Evolutionary conservation across 352 stramenopile genomes (phyloP).

Genomic region (Phytophthora sansomeana): DNA sequence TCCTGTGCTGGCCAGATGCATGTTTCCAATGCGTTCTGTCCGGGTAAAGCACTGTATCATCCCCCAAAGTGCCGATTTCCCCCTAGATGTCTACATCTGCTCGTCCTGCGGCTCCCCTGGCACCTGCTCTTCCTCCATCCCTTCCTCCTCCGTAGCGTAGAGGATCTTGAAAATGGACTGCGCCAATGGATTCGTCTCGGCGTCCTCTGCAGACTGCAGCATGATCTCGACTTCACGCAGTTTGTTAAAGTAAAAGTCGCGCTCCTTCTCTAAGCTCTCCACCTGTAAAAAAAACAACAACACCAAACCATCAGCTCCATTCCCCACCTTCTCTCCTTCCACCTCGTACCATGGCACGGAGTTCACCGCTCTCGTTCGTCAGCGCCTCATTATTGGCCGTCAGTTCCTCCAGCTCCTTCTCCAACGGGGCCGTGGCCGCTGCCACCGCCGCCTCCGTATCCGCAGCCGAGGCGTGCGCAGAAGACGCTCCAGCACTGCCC

Average conservation of each 20-base stretch:
- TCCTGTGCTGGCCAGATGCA: not conserved
- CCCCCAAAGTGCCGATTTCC: conserved; percentile 1
- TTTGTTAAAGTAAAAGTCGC: conserved; percentile 99
- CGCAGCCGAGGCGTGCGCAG: conserved; percentile 8
- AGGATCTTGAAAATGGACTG: conserved; percentile 89
- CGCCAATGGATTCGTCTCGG: conserved; percentile 61
- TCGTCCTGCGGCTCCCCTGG: conserved; percentile 61
- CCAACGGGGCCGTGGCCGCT: conserved; percentile 52
- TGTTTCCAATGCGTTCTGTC: conserved; percentile 16
- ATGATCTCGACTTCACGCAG: conserved; percentile 97
- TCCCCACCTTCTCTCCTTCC: not conserved
- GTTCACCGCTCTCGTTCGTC: conserved; percentile 80
- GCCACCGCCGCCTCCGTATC: conserved; percentile 40
- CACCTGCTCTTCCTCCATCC: conserved; percentile 48
- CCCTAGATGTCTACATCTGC: conserved; percentile 44
- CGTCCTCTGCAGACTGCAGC: conserved; percentile 82
- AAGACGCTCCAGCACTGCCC: conserved; percentile 21
- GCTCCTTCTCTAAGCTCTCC: conserved; percentile 93
- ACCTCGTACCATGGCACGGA: conserved; percentile 69
- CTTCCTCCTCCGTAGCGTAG: conserved; percentile 81
- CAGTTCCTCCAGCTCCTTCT: conserved; percentile 84
- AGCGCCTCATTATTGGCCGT: conserved; percentile 69
- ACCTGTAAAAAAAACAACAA: conserved; percentile 48
- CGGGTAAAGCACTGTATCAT: not conserved
- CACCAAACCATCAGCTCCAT: conserved; percentile 1